Percentiles rank a stretch among this genome's conserved stretches.
Conservation (phyloP, 208 protist genomes). For the Wallacemonas collosoma region DNA sequence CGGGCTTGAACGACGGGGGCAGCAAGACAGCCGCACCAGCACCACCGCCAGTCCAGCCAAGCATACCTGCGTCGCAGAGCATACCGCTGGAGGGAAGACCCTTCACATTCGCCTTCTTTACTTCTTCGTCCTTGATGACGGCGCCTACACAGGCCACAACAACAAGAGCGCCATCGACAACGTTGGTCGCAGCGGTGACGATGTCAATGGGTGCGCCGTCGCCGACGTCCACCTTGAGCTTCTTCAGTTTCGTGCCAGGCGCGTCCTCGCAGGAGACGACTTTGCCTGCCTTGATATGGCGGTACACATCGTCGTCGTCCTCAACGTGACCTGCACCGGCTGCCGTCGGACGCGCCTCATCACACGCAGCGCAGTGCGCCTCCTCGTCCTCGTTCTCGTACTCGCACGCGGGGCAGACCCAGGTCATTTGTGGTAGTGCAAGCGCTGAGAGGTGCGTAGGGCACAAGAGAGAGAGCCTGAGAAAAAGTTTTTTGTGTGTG, state of each 20-base stretch:
- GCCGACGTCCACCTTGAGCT: conserved; percentile 71
- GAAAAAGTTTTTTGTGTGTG: conserved; percentile 5
- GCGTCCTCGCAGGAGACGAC: conserved; percentile 57
- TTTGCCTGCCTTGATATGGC: conserved; percentile 54
- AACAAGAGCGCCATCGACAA: conserved; percentile 45
- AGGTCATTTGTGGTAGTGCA: conserved; percentile 16
- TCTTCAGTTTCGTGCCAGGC: conserved; percentile 63
- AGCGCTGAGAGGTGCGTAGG: no score
- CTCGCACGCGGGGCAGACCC: conserved; percentile 60
- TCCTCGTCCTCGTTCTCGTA: conserved; percentile 60
- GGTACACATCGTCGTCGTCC: conserved; percentile 49
- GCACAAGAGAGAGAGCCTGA: no score
- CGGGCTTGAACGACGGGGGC: conserved; percentile 37
- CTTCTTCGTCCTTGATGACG: conserved; percentile 49
- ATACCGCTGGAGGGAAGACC: conserved; percentile 75
- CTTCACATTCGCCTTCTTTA: conserved; percentile 67
- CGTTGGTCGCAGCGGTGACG: conserved; percentile 81
- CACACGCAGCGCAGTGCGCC: conserved; percentile 48
- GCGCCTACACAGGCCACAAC: conserved; percentile 76
- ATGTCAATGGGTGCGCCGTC: conserved; percentile 42
- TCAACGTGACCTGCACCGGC: conserved; percentile 7
- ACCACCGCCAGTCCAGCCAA: conserved; percentile 78
- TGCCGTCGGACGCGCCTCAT: conserved; percentile 41
- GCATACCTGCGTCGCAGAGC: conserved; percentile 81
- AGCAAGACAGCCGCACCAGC: conserved; percentile 61